Base-by-base conservation (phyloP, 2,329 filamentous ascomycete species). In the Elsinoe perseae region DNA sequence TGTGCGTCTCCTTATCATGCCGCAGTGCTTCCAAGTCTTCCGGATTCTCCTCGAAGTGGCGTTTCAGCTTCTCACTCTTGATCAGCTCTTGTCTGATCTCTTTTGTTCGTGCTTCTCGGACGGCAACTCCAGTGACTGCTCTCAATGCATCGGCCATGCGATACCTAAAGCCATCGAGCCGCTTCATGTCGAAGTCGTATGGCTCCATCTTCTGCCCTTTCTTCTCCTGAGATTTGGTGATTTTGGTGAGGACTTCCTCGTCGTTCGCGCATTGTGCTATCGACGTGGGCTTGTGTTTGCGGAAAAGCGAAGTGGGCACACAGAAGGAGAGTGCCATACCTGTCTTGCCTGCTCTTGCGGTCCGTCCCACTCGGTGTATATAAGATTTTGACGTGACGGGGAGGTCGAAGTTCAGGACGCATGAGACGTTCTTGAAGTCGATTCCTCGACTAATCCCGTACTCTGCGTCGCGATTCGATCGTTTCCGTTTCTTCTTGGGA, bases 261-360 rank as follows among this genome's bases (percentile, higher is more conserved):
- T 98, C 92, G 59, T 92, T 80, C 68, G 88, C 86, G 9, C 86
- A 80, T 20, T 85, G 83, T 43, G 84, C 75, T 60, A 92, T 82
- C 50, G 81, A 84, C 0, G 92, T 97, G 1, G 91, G 85, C 66
- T 89, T 88, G 74, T 97, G 92, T 71, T 95, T 95, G 63, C 87
- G 83, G 72, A 86, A 95, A 44, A 85, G 80, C 0, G 89, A 84
- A 52, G 83, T 79, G 7, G 93, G 92, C 2, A 98, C 80, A 53
- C 95, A 87, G 70, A 98, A 96, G 8, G 90, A 95, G n/a, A 98
- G 79, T 0, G 93, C 90, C 80, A 95, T 97, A 58, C 93, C 93
- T 1, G 87, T 84, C 68, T 95, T 89, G 9, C 91, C 92, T 1
- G 91, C 93, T 59, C 93, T 83, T 1, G 89, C 93, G 4, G 93